Base-by-base conservation (phyloP, 371 early-diverging fungal species). In the Mortierella sp. region DNA sequence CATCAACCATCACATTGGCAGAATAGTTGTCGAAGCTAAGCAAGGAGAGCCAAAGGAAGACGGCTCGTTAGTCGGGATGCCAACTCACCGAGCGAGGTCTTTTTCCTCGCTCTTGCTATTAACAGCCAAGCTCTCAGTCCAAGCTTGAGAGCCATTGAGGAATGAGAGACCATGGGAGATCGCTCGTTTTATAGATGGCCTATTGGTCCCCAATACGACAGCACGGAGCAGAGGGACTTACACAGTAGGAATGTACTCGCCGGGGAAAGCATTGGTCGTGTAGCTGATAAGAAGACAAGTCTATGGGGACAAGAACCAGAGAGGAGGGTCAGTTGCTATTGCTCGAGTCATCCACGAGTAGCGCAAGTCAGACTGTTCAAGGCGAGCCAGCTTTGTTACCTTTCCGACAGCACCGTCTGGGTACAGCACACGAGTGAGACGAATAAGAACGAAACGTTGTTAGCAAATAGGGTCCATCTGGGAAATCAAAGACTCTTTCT, bases 161-260 rank as follows among this genome's bases (percentile, higher is more conserved):
- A 34, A 34, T 34, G 34, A 34, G 34, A 34, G 34, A 34, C 34
- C 34, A 34, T 7, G 34, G 7, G 10, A 34, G 34, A 34, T 34
- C 34, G 34, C 34, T 34, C 7, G 34, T 10, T n/a, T n/a, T n/a
- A n/a, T n/a, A n/a, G n/a, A n/a, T n/a, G n/a, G n/a, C n/a, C n/a
- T n/a, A n/a, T n/a, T n/a, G n/a, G n/a, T n/a, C n/a, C n/a, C n/a
- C n/a, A n/a, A n/a, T 34, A 34, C 7, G 10, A 4, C 34, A 34
- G 10, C 34, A 34, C 7, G 10, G 34, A 7, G 4, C 10, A 10
- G 10, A 34, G 10, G 34, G 10, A 34, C 87, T 87, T 94, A 96
- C 96, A 97, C 98, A 58, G 98, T 97, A 61, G 98, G 98, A 64
- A 96, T 95, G 80, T 96, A 96, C 85, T 96, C 97, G 51, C 96